Evolutionary conservation across 768 basidiomycete species (phyloP).

Genomic region (Lentinula aciculospora): DNA sequence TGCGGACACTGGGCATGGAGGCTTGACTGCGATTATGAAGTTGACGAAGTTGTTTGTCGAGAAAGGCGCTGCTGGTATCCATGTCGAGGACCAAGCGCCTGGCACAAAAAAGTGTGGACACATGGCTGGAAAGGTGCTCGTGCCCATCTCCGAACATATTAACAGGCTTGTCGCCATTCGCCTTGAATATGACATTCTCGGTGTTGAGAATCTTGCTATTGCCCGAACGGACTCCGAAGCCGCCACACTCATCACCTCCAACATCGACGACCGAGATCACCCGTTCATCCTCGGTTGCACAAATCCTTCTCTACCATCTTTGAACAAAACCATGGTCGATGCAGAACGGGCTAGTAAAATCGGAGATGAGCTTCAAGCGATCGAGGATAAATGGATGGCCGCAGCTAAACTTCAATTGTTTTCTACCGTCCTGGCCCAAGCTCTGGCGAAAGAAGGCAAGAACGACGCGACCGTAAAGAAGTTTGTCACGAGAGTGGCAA

Average conservation of each 20-base stretch:
- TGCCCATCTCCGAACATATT: constrained; percentile 96
- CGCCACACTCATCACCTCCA: constrained; percentile 92
- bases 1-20: constrained; percentile 97
- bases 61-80: constrained; percentile 96
- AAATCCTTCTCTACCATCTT: constrained; percentile 60
- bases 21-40: constrained; percentile 98
- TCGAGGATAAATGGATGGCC: constrained; percentile 85
- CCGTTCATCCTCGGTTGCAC: constrained; percentile 93
- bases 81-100: constrained; percentile 96
- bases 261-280: constrained; percentile 97
- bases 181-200: constrained; percentile 97
- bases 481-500: constrained; percentile 59
- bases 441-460: constrained; percentile 55
- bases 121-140: constrained; percentile 95
- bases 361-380: constrained; percentile 75
- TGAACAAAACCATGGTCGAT: constrained; percentile 77
- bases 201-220: constrained; percentile 89
- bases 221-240: constrained; percentile 97
- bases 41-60: constrained; percentile 98
- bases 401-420: constrained; percentile 79
- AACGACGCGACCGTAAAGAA: constrained; percentile 44
- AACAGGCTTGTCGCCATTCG: constrained; percentile 97
- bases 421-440: constrained; percentile 63
- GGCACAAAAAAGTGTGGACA: constrained; percentile 96
- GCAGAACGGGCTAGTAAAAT: constrained; percentile 79